Conservation (phyloP, 2,329 filamentous ascomycete species). For the Nigrospora oryzae region DNA sequence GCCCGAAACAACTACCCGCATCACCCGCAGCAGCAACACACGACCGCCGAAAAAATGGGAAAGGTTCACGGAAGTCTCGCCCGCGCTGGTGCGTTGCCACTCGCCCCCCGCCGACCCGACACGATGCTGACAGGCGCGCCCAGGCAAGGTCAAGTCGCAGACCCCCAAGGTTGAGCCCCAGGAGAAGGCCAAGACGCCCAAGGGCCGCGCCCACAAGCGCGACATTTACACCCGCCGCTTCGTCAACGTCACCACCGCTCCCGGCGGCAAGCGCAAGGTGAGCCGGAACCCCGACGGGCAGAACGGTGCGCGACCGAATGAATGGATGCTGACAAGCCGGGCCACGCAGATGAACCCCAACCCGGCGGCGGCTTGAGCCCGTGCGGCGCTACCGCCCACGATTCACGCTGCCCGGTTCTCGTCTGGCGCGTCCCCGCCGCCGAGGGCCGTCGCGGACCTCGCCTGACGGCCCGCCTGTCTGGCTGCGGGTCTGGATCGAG, state of each 20-base stretch:
- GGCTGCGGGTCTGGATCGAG: no score
- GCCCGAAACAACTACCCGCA: no score
- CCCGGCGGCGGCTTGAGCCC: neutral
- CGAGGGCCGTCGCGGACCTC: no score
- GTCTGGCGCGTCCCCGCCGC: no score
- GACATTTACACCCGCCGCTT: constrained; percentile 2
- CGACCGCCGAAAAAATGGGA: neutral
- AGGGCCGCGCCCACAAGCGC: constrained; percentile 3
- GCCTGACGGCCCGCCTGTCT: no score
- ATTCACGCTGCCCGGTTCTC: no score
- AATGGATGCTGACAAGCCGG: neutral
- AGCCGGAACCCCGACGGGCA: neutral
- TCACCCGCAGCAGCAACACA: no score
- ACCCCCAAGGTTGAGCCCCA: constrained; percentile 2
- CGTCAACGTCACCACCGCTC: neutral
- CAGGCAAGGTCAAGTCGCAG: constrained; percentile 3
- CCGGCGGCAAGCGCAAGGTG: constrained; percentile 2
- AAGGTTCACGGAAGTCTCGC: constrained; percentile 3
- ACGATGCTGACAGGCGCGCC: neutral
- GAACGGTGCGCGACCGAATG: neutral
- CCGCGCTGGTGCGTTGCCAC: neutral
- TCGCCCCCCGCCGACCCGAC: neutral
- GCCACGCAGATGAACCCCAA: constrained; percentile 2
- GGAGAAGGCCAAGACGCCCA: constrained; percentile 3
- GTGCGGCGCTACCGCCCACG: no score